Evolutionary conservation across 768 basidiomycete genomes (phyloP).

Genomic region (Phlegmacium glaucopus): DNA sequence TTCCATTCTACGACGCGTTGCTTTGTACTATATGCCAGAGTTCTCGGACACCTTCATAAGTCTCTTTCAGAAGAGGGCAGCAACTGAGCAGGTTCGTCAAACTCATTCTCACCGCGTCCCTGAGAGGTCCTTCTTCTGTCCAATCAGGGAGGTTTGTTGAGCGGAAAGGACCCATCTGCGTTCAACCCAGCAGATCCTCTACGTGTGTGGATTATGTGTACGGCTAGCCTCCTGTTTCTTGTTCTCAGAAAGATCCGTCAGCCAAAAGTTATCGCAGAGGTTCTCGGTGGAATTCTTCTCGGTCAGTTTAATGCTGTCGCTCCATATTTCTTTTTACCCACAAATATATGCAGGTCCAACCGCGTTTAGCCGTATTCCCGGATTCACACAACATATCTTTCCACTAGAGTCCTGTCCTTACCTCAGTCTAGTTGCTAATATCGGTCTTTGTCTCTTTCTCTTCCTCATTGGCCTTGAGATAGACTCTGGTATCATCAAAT

Average conservation of each 20-base stretch:
- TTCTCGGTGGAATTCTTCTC: constrained; percentile 87
- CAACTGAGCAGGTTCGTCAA: constrained; percentile 36
- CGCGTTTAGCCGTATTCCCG: constrained; percentile 74
- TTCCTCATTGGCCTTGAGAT: constrained; percentile 95
- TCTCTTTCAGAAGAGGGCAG: constrained; percentile 35
- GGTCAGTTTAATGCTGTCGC: constrained; percentile 34
- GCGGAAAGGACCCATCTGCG: constrained; percentile 67
- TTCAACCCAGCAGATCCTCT: constrained; percentile 70
- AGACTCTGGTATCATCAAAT: constrained; percentile 72
- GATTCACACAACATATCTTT: constrained; percentile 85
- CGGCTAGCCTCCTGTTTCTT: constrained; percentile 66
- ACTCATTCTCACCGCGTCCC: not conserved
- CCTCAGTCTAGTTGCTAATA: constrained; percentile 83
- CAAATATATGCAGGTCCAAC: constrained; percentile 38
- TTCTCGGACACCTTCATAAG: constrained; percentile 35
- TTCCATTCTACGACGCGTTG: too few relatives aligned
- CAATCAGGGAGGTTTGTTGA: constrained; percentile 70
- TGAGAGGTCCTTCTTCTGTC: not conserved
- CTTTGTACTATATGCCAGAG: constrained; percentile 25
- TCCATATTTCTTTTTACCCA: not conserved
- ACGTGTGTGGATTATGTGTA: constrained; percentile 71
- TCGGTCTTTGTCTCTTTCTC: constrained; percentile 84
- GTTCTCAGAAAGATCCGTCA: constrained; percentile 73
- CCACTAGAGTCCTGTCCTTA: constrained; percentile 68
- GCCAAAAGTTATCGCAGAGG: constrained; percentile 81